These are phyloP conservation scores for Arctostaphylos glauca DNA, from an alignment of 148 eudicot genomes.

Conservation along the genomic window DNA sequence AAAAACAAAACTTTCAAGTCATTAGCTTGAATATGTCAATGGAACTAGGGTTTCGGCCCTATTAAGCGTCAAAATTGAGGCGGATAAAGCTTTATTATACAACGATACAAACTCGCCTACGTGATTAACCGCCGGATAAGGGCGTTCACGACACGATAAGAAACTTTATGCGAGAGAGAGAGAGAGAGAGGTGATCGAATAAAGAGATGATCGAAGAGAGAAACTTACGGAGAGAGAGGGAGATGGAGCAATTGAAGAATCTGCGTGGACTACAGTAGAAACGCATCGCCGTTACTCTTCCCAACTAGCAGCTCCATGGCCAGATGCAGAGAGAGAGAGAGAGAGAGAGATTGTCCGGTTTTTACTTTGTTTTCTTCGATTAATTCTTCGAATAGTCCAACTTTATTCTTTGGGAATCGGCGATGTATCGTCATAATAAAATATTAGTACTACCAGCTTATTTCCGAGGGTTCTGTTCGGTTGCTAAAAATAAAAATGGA, in stretches of 20 bases:
- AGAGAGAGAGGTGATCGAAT: background rate
- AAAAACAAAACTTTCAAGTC: background rate
- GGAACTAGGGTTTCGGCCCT: slow-evolving; percentile 7
- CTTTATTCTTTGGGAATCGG: background rate
- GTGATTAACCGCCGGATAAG: background rate
- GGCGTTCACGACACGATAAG: background rate
- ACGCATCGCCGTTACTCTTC: background rate
- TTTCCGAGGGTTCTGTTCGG: too few species aligned
- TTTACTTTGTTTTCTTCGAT: background rate
- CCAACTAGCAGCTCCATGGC: background rate
- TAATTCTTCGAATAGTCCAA: background rate
- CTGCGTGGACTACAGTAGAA: slow-evolving; percentile 10
- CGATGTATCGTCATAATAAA: background rate
- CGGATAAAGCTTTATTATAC: background rate
- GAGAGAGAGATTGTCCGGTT: background rate
- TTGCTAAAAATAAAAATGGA: too few species aligned
- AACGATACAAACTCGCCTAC: background rate
- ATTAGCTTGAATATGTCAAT: background rate
- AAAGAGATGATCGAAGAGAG: background rate
- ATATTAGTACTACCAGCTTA: too few species aligned
- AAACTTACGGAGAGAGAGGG: background rate
- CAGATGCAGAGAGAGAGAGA: background rate
- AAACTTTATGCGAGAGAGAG: background rate
- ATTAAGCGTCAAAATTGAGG: slow-evolving; percentile 4
- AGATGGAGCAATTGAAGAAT: background rate